Conservation (phyloP, 495 filamentous ascomycete genomes). For the Lophium mytilinum region DNA sequence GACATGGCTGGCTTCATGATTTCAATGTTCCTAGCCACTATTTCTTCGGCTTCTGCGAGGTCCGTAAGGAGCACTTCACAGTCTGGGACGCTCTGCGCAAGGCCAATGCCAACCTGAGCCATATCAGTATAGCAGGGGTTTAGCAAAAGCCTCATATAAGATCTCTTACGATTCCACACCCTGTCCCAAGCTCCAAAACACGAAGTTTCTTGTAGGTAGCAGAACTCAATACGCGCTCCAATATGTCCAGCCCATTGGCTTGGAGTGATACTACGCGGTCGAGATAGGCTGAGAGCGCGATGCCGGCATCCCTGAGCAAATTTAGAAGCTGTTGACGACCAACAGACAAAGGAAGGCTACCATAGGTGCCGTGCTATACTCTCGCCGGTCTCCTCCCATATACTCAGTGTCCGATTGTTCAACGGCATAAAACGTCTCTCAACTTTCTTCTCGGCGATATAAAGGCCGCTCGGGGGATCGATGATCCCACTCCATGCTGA, state of each 20-base stretch:
- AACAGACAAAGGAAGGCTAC: constrained; percentile 39
- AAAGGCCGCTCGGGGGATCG: constrained; percentile 28
- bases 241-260: constrained; percentile 13
- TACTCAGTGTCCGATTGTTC: constrained; percentile 29
- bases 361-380: constrained; percentile 93
- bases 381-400: constrained; percentile 90
- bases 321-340: no score
- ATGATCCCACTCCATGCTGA: constrained; percentile 50
- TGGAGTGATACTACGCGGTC: constrained; percentile 23
- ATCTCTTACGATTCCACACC: constrained; percentile 18
- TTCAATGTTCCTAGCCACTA: constrained; percentile 48
- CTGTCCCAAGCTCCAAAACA: constrained; percentile 24
- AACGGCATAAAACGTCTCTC: constrained; percentile 42
- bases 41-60: constrained; percentile 64
- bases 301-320: constrained; percentile 56
- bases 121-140: constrained; percentile 32
- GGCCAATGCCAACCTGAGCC: constrained; percentile 71
- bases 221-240: constrained; percentile 19
- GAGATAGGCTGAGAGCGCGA: constrained; percentile 46
- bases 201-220: constrained; percentile 22
- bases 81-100: constrained; percentile 51
- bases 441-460: constrained; percentile 42
- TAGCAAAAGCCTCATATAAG: no score
- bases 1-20: constrained; percentile 37
- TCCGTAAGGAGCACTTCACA: constrained; percentile 70